Evolutionary conservation across 2,329 filamentous ascomycete species (phyloP).

Genomic region (Sporothrix inflata): DNA sequence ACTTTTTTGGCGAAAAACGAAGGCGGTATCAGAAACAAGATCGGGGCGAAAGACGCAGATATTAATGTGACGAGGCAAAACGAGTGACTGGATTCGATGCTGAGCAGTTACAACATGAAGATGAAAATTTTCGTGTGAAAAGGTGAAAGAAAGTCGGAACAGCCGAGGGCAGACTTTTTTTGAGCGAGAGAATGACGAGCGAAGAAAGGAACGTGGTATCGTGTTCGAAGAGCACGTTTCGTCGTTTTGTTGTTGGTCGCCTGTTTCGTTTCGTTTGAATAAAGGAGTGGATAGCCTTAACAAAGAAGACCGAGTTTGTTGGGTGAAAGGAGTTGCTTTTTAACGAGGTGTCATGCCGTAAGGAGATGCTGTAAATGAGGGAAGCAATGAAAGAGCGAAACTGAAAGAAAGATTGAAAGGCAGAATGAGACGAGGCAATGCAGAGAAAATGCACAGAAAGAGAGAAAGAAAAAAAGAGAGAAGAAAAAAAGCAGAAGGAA

Average conservation of each 20-base stretch:
- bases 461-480: neutral
- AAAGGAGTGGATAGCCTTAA: slow-evolving; percentile 26
- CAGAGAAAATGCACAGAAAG: neutral
- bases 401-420: neutral
- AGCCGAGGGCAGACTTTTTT: neutral
- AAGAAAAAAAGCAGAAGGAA: neutral
- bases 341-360: slow-evolving; percentile 13
- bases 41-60: neutral
- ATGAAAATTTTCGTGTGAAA: neutral
- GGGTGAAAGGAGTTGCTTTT: neutral
- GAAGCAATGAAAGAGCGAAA: neutral
- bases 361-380: neutral
- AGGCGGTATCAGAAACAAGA: neutral
- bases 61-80: slow-evolving; percentile 12
- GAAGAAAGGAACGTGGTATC: neutral
- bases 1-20: slow-evolving; percentile 11
- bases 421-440: neutral
- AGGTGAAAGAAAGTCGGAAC: neutral
- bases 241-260: neutral
- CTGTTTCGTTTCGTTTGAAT: neutral
- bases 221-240: neutral
- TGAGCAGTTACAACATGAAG: neutral
- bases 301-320: slow-evolving; percentile 15
- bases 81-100: slow-evolving; percentile 3
- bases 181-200: neutral